Base-by-base conservation (phyloP, 1,139 yeast species). In the Chernovozyma aurita region DNA sequence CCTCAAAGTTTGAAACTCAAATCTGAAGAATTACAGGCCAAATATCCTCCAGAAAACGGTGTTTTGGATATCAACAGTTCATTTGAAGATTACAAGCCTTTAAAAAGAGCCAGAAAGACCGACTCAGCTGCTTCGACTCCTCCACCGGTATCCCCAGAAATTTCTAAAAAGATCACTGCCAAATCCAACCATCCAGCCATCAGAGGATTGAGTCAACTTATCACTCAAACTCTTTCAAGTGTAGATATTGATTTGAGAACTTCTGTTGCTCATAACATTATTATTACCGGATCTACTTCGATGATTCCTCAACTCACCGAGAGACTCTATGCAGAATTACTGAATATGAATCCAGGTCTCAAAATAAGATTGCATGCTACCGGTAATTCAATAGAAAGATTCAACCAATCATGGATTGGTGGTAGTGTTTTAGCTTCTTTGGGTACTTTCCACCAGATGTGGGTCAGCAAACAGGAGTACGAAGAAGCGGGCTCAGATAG, bases 391-490 rank as follows among this genome's bases (percentile, higher is more conserved):
- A 73, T 74, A 34, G 98, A 92, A 59, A 75, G 97, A 51, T 78
- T 80, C 46, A 85, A 78, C 55, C 88, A 94, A 44, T 73, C 94
- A 6, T 92, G 98, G 97, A 77, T 92, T 38, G 99, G 99, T 30
- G 97, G 97, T 6, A 82, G 95, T 46, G 94, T 92, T 28, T 68
- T 92, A 41, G 83, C 96, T 3, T 84, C 95, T 38, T 70, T 92
- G 51, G 98, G 98, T 20, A 88, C 97, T 2, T 92, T 92, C 70
- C 98, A 92, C 58, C 98, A 92, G 61, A 68, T 85, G 65, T 92
- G 98, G 97, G 95, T 92, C 3, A 85, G 94, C 31, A 84, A 81
- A 56, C 79, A 78, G 48, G 98, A 92, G 60, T 87, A 85, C 51
- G 87, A 87, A 44, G 98, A 92, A 56, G 92, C 83, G 20, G 98